Evolutionary conservation across 1,284 basidiomycete species (phyloP), one percentile per base, ranked within the genome.

Genomic region (Cutaneotrichosporon sp.): DNA sequence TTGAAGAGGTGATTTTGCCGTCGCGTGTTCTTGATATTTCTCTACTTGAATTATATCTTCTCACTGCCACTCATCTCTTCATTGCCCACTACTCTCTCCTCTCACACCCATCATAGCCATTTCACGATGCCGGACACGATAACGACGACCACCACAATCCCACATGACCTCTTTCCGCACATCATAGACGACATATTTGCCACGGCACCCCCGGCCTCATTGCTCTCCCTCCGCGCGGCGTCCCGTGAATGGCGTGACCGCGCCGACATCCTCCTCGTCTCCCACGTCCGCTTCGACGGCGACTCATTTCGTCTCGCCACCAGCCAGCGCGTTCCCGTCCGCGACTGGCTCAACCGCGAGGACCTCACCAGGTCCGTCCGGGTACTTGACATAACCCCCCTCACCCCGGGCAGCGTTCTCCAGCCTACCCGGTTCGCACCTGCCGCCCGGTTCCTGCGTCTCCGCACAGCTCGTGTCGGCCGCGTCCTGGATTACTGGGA

Each of bases 401-500:
- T 41, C 16, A 22, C 38, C 7, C 24, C 38, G 4, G 24, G 24
- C 11, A 6, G n/a, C 11, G 20, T 16, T 3, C 16, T 16, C 14
- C 20, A 25, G 12, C 38, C 38, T 5, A n/a, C 38, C 5, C 38
- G 22, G 16, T 24, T 41, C 12, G 20, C 38, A 11, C 38, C 38
- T 8, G 38, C 38, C 12, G 38, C 38, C 11, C 38, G 38, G 6
- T 41, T 41, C 22, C 22, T 22, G 5, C 4, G 8, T 16, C 22
- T 41, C 5, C 20, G 12, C 4, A 25, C 22, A 7, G 38, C 38
- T 11, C 24, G 22, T 6, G 10, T 41, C 11, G 22, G 12, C 24
- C 38, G 38, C 38, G 38, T 41, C 22, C 24, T 41, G 3, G 38
- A 41, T 24, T 41, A 41, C 38, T 41, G 38, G 38, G 38, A 41